Percentiles rank a stretch among this genome's conserved stretches.
Conservation (phyloP, 2,329 filamentous ascomycete species). For the Chaetomium globosum region DNA sequence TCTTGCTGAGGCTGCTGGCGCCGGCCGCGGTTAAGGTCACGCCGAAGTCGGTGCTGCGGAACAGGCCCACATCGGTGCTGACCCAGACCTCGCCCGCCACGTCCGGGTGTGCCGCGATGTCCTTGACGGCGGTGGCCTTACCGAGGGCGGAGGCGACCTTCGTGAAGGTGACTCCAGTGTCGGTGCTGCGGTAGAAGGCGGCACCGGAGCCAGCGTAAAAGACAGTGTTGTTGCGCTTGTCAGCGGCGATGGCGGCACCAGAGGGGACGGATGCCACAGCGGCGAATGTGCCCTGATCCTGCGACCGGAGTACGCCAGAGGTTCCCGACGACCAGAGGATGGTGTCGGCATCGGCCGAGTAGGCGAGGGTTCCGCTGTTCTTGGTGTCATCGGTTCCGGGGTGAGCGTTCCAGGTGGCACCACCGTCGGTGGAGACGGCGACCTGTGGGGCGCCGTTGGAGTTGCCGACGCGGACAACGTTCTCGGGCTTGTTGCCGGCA, state of each 20-base stretch:
- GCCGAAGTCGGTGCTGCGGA: constrained; percentile 57
- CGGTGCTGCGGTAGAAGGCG: constrained; percentile 55
- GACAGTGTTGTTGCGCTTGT: constrained; percentile 55
- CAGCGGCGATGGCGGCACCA: constrained; percentile 54
- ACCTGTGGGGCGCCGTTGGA: constrained; percentile 48
- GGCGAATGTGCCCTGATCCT: constrained; percentile 48
- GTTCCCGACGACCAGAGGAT: constrained; percentile 52
- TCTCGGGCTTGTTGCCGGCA: constrained; percentile 50
- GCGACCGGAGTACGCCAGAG: constrained; percentile 49
- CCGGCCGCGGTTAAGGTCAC: constrained; percentile 49
- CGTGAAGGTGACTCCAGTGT: constrained; percentile 52
- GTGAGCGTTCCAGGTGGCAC: constrained; percentile 53
- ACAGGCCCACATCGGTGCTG: constrained; percentile 58
- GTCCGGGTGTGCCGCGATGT: constrained; percentile 59
- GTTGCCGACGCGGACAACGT: constrained; percentile 56
- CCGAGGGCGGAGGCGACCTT: constrained; percentile 44
- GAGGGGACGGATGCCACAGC: constrained; percentile 50
- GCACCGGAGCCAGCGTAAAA: constrained; percentile 56
- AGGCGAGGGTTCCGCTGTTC: constrained; percentile 51
- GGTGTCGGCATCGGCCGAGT: constrained; percentile 55
- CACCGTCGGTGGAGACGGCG: constrained; percentile 54
- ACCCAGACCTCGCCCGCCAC: constrained; percentile 63
- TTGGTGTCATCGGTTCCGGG: constrained; percentile 50
- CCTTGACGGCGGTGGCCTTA: constrained; percentile 51
- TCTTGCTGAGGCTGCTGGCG: constrained; percentile 44